A percentile compares a stretch with the other conserved stretches of the same genome.
These are phyloP conservation scores for Sarocladiaceae sp. DNA, from an alignment of 2,329 filamentous ascomycete genomes.

Conservation along the genomic window DNA sequence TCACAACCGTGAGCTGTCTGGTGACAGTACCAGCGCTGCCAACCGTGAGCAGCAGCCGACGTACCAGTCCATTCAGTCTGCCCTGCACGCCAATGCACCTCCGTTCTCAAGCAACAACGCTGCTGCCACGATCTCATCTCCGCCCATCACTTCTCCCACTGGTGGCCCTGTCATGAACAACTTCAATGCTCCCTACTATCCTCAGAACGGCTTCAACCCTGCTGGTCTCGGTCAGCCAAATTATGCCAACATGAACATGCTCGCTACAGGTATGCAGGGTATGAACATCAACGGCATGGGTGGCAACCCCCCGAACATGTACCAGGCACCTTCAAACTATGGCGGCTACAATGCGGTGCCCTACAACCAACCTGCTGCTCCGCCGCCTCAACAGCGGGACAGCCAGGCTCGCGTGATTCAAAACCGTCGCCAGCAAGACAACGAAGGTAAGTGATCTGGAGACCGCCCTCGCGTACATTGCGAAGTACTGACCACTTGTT, in stretches of 20 bases:
- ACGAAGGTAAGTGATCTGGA: conserved; percentile 52
- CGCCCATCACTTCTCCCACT: conserved; percentile 20
- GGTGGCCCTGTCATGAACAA: conserved; percentile 20
- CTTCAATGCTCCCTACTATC: conserved; percentile 28
- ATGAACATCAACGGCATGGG: conserved; percentile 47
- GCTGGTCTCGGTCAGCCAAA: conserved; percentile 14
- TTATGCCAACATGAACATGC: conserved; percentile 47
- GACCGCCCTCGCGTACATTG: not conserved
- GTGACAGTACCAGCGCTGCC: conserved; percentile 36
- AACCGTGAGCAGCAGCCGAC: conserved; percentile 39
- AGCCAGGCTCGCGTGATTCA: conserved; percentile 73
- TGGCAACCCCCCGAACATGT: conserved; percentile 31
- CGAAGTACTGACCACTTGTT: conserved; percentile 25
- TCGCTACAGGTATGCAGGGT: conserved; percentile 65
- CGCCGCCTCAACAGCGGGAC: conserved; percentile 55
- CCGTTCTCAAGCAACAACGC: conserved; percentile 65
- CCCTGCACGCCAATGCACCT: conserved; percentile 73
- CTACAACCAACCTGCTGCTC: conserved; percentile 31
- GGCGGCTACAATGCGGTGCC: conserved; percentile 50
- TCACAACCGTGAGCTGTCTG: conserved; percentile 69
- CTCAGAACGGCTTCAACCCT: conserved; percentile 20
- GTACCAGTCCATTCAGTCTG: conserved; percentile 63
- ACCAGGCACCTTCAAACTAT: conserved; percentile 48
- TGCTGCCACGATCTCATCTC: conserved; percentile 22
- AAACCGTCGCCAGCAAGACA: conserved; percentile 69